Conservation (phyloP, 1,139 yeast genomes). For the Arxiozyma slooffiae region DNA sequence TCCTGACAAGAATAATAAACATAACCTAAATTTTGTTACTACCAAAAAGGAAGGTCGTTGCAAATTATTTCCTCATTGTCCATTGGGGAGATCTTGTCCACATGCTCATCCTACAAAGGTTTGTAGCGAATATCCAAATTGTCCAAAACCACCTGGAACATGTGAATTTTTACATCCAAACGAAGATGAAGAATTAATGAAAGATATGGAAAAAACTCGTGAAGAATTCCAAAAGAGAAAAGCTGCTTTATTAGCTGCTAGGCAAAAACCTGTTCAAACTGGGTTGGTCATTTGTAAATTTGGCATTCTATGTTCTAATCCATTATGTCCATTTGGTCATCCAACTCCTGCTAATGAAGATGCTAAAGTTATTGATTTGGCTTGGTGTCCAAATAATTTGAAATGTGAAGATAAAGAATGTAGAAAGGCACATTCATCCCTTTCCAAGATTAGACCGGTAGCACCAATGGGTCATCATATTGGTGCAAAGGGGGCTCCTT, state of each 20-base stretch:
- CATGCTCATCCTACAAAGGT: constrained; percentile 71
- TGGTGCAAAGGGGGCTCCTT: constrained; percentile 16
- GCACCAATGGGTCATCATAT: constrained; percentile 19
- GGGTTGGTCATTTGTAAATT: constrained; percentile 62
- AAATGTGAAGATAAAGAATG: constrained; percentile 53
- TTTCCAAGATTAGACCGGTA: constrained; percentile 33
- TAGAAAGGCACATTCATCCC: constrained; percentile 73
- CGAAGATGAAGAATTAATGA: constrained; percentile 64
- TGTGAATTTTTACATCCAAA: constrained; percentile 78
- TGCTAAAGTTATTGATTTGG: constrained; percentile 55
- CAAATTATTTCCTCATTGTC: constrained; percentile 68
- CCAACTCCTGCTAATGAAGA: constrained; percentile 78
- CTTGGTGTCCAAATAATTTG: constrained; percentile 71
- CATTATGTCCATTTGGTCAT: constrained; percentile 77
- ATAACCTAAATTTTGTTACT: constrained; percentile 20
- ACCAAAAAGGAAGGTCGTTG: constrained; percentile 55
- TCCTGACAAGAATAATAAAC: constrained; percentile 1
- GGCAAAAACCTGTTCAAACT: constrained; percentile 30
- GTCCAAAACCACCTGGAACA: constrained; percentile 72
- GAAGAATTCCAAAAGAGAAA: constrained; percentile 42
- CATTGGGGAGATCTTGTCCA: constrained; percentile 50
- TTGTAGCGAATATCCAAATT: constrained; percentile 70
- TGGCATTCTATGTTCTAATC: constrained; percentile 65
- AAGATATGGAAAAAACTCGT: constrained; percentile 51
- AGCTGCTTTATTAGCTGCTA: constrained; percentile 30